Conservation (phyloP, 2,329 filamentous ascomycete species). For the Epicoccum nigrum region DNA sequence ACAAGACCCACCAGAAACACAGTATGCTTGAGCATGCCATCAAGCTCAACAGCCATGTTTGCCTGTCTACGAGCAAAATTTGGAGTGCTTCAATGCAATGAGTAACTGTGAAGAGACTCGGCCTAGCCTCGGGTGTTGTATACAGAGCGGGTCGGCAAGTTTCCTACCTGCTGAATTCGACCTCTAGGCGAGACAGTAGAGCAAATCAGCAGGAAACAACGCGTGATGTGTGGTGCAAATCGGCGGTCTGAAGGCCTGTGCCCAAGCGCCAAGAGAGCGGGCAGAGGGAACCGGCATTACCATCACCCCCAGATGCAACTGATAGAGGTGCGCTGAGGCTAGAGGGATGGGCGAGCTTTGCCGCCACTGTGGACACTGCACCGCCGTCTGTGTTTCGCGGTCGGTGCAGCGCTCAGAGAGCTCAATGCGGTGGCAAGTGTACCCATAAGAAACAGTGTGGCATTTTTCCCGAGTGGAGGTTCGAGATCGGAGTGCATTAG, state of each 20-base stretch:
- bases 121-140: not conserved
- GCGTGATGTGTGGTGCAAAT: slow-evolving; percentile 31
- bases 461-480: slow-evolving; percentile 26
- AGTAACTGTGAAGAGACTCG: not conserved
- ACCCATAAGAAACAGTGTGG: slow-evolving; percentile 14
- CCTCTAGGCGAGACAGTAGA: slow-evolving; percentile 23
- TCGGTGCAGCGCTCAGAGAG: slow-evolving; percentile 25
- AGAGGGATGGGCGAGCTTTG: slow-evolving; percentile 13
- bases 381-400: slow-evolving; percentile 12
- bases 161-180: slow-evolving; percentile 15
- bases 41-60: not conserved
- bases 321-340: slow-evolving; percentile 19
- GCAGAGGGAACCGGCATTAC: slow-evolving; percentile 29
- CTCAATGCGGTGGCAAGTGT: slow-evolving; percentile 32
- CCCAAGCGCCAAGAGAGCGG: slow-evolving; percentile 29
- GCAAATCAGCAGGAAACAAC: slow-evolving; percentile 18
- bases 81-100: slow-evolving; percentile 1
- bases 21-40: not conserved
- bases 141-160: slow-evolving; percentile 16
- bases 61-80: not conserved
- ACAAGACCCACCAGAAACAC: not conserved
- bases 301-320: slow-evolving; percentile 21
- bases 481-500: slow-evolving; percentile 20
- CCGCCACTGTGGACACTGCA: slow-evolving; percentile 16
- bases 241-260: slow-evolving; percentile 38